Conservation (phyloP, 306 rosid species). For the Canavalia ensiformis region DNA sequence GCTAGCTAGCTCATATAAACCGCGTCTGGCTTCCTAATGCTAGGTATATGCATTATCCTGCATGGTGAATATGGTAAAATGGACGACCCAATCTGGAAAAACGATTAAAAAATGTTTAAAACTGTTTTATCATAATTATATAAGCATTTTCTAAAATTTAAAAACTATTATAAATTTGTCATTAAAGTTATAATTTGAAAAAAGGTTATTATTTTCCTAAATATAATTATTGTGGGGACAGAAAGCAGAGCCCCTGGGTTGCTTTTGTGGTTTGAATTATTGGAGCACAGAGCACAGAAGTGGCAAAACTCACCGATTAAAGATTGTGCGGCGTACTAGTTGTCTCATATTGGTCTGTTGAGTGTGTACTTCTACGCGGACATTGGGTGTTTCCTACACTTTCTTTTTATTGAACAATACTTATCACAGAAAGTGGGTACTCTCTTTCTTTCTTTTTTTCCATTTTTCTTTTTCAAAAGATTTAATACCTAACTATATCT, state of each 20-base stretch:
- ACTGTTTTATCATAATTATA: no score
- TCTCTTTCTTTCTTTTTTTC: not conserved
- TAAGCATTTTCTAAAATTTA: no score
- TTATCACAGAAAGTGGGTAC: not conserved
- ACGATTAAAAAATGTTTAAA: no score
- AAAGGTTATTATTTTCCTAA: no score
- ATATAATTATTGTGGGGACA: constrained; percentile 30
- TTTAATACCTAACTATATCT: not conserved
- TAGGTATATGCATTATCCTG: not conserved
- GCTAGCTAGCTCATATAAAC: no score
- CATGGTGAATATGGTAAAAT: not conserved
- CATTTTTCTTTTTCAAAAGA: not conserved
- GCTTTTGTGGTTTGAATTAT: constrained; percentile 42
- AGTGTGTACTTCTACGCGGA: not conserved
- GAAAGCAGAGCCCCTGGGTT: not conserved
- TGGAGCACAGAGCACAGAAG: constrained; percentile 1
- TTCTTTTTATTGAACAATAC: not conserved
- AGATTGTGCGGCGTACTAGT: constrained; percentile 48
- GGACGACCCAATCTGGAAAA: no score
- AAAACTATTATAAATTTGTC: no score
- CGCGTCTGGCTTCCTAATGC: not conserved
- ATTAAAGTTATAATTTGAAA: no score
- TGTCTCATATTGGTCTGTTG: constrained; percentile 1
- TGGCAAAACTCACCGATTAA: constrained; percentile 29
- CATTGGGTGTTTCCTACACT: not conserved